A percentile compares a stretch with the other conserved stretches of the same genome.
Conservation (phyloP, 257 asterid genomes). For the Solanum bukasovii region DNA sequence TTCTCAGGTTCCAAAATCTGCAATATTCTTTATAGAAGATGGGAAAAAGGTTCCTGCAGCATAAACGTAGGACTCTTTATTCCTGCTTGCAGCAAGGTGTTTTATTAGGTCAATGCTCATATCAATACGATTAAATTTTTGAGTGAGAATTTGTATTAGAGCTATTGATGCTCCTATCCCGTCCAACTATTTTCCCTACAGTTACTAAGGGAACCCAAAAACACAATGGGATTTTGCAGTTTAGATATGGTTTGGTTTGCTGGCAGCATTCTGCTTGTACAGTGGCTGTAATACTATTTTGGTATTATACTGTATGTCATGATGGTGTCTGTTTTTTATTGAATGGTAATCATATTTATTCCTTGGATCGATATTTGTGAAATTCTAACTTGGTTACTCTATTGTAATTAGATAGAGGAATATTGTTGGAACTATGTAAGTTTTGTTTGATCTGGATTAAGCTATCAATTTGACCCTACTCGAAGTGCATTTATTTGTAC, state of each 20-base stretch:
- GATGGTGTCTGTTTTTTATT: background rate
- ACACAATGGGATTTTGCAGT: too few relatives aligned
- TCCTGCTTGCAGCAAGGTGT: slow-evolving; percentile 3
- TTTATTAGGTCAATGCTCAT: background rate
- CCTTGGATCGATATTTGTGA: background rate
- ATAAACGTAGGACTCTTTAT: slow-evolving; percentile 8
- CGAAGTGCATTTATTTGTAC: background rate
- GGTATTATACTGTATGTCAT: background rate
- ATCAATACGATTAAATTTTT: background rate
- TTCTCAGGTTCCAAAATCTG: slow-evolving; percentile 68
- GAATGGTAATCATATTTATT: background rate
- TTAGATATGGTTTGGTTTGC: too few relatives aligned
- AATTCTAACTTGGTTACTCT: background rate
- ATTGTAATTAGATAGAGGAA: background rate
- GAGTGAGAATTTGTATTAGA: background rate
- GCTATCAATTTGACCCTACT: background rate
- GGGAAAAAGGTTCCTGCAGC: slow-evolving; percentile 84
- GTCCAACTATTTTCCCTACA: background rate
- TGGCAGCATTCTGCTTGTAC: background rate
- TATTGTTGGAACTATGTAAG: background rate
- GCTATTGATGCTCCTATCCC: background rate
- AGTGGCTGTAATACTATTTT: background rate
- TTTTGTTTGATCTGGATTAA: background rate
- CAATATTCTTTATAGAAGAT: slow-evolving; percentile 81
- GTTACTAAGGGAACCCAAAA: too few relatives aligned